Base-by-base conservation (phyloP, 306 rosid genomes). In the Glycyrrhiza uralensis region DNA sequence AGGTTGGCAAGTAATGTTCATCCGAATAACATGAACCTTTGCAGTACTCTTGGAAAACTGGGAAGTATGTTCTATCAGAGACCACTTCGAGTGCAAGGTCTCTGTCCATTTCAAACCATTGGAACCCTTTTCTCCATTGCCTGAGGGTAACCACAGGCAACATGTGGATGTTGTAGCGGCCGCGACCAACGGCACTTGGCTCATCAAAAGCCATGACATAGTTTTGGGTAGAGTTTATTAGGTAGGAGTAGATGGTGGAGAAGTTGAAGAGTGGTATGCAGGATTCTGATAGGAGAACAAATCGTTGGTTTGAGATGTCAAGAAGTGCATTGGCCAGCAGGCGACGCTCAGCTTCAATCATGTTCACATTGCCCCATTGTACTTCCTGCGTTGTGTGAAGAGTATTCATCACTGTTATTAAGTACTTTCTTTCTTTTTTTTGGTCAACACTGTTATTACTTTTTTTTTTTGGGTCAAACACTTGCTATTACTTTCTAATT, bases 231-330 rank as follows among this genome's bases (percentile, higher is more conserved):
- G 98, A 88, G 84, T 82, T 81, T 33, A 87, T 68, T 20, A 90
- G 75, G 79, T 87, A 85, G 26, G 82, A 60, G 85, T 93, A 89
- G 61, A 90, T 45, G n/a, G 87, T 84, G 67, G 84, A 12, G 87
- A 93, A 93, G 84, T 87, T 89, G 87, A 85, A 85, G 72, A 90
- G 89, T 0, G 97, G 98, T 13, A 93, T 86, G 84, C 98, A 90
- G 0, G 98, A 67, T 32, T 93, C 97, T 0, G 98, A 93, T 17
- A 93, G 63, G 1, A 93, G 93, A 42, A 90, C 74, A 36, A 93
- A 93, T 0, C 93, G 84, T 58, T 93, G 80, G 87, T 90, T 93
- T 22, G 93, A 86, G 41, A 86, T 1, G n/a, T 93, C 97, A 1
- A 93, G 89, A 2, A 93, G 93, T 3, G 98, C 96, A 64, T 87